phyloP scores from a whole-genome alignment of 129 eudicot genomes.

The Saposhnikovia divaricata region DNA sequence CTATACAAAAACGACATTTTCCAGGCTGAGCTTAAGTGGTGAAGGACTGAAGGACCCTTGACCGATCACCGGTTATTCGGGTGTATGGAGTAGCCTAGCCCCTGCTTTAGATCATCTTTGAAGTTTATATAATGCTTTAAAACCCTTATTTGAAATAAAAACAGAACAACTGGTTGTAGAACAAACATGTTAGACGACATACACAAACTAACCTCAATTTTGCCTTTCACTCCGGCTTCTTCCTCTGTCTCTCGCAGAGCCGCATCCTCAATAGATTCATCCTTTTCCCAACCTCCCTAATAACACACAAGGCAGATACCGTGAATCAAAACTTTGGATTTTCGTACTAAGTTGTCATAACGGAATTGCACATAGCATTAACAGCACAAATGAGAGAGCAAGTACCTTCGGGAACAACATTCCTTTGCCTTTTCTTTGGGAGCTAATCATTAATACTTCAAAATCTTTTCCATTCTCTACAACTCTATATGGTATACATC shows the following conservation, averaged over 20 bases:
- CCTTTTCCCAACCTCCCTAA: slow-evolving; percentile 83
- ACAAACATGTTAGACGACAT: neutral
- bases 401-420: slow-evolving; percentile 85
- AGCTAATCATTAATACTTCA: slow-evolving; percentile 74
- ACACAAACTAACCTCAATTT: slow-evolving; percentile 47
- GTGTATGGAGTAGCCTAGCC: neutral
- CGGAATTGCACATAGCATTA: neutral
- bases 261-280: slow-evolving; percentile 58
- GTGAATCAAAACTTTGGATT: neutral
- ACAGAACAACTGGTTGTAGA: neutral
- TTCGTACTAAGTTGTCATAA: neutral
- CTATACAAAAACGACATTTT: too few species aligned
- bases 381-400: neutral
- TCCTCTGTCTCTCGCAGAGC: slow-evolving; percentile 68
- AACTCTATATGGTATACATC: slow-evolving; percentile 65
- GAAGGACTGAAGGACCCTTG: neutral
- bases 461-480: slow-evolving; percentile 38
- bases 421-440: slow-evolving; percentile 80
- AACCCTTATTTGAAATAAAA: neutral
- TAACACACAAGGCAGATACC: neutral
- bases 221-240: slow-evolving; percentile 77
- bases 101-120: neutral
- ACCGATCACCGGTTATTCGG: neutral
- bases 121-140: neutral
- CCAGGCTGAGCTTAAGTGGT: neutral